Base-by-base conservation (phyloP, 225 moss, liverwort and hornwort species). In the Pseudoscleropodium purum region DNA sequence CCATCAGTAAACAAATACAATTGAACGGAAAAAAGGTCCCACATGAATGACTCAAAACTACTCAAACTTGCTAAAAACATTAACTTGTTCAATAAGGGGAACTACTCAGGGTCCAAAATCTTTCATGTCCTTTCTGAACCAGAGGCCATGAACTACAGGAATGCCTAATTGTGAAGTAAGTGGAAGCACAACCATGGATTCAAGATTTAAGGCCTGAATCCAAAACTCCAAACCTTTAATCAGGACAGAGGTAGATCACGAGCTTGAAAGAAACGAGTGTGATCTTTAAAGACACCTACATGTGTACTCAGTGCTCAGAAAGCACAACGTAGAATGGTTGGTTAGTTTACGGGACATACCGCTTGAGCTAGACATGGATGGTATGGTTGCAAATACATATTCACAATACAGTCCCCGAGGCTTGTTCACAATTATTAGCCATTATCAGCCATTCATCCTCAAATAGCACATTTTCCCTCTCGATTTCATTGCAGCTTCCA, bases 381-480 rank as follows among this genome's bases (percentile, higher is more conserved):
- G 91, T 59, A 95, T 89, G 13, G 99, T 93, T 62, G 94, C 94
- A 86, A 99, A 94, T 79, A 99, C 97, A 93, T 99, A 97, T 90
- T 99, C 97, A 69, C 92, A 94, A 80, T 97, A 99, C 41, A 96
- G 89, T 65, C 97, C 96, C 82, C 93, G 96, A 54, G 99, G 99
- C 91, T 99, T 99, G 68, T 99, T 96, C 85, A 99, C 92, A 87
- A n/a, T n/a, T n/a, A n/a, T n/a, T n/a, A n/a, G n/a, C n/a, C n/a
- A 97, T 95, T 81, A 96, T 89, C 78, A 99, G 88, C 97, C 97
- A 99, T 73, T 95, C 95, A 78, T 99, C 99, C 89, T 99, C 96
- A 63, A 95, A 96, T 47, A 99, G 85, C 79, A 99, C 92, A 82
- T 75, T 89, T 19, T 91, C 92, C 90, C 90, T 95, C 74, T 93